Conservation (phyloP, 2,329 filamentous ascomycete species). For the Clonostachys byssicola region DNA sequence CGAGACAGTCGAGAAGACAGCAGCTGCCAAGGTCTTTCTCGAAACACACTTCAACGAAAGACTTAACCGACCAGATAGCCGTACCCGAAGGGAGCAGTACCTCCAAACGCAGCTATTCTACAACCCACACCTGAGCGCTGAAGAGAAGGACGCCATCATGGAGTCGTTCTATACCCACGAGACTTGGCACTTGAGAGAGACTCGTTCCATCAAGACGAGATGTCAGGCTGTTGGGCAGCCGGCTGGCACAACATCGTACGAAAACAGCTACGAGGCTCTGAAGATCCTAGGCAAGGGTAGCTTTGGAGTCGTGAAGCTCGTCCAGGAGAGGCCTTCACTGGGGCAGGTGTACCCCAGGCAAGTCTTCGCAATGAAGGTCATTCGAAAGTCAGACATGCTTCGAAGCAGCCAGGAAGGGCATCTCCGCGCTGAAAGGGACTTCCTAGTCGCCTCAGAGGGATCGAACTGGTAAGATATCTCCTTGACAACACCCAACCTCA, state of each 20-base stretch:
- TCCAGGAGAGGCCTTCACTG: constrained; percentile 56
- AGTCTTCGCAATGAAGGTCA: constrained; percentile 96
- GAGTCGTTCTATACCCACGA: constrained; percentile 63
- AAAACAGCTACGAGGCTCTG: constrained; percentile 64
- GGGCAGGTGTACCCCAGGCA: constrained; percentile 30
- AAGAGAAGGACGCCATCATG: constrained; percentile 50
- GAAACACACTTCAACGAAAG: constrained; percentile 81
- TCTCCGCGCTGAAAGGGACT: constrained; percentile 84
- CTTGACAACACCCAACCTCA: background rate
- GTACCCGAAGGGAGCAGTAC: constrained; percentile 21
- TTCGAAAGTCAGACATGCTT: constrained; percentile 90
- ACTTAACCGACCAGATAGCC: constrained; percentile 38
- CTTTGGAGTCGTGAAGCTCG: constrained; percentile 87
- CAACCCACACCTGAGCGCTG: constrained; percentile 42
- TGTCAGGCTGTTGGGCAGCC: constrained; percentile 31
- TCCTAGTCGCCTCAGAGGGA: constrained; percentile 83
- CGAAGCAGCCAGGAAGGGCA: constrained; percentile 89
- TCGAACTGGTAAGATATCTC: constrained; percentile 61
- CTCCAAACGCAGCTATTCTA: constrained; percentile 49
- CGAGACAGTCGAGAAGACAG: constrained; percentile 69
- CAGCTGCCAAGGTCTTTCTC: constrained; percentile 80
- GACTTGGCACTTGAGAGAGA: constrained; percentile 70
- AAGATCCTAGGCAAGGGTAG: constrained; percentile 88
- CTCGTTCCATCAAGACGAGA: constrained; percentile 61
- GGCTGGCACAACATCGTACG: constrained; percentile 5